phyloP scores from a whole-genome alignment of 352 stramenopile genomes.

The Phytopythium aichiense region DNA sequence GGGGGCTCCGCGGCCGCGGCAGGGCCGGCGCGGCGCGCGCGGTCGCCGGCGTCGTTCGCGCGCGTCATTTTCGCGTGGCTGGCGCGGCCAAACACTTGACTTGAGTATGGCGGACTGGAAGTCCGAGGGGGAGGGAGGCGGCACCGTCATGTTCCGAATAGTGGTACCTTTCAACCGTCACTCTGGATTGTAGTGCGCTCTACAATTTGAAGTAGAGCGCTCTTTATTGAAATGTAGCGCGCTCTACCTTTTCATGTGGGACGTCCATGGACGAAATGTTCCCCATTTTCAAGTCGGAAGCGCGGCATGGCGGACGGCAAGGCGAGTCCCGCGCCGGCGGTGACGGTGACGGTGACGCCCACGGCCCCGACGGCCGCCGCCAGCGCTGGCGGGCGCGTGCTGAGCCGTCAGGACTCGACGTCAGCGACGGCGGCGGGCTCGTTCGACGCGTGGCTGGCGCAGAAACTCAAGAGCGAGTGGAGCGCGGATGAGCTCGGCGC shows the following conservation, averaged over 20 bases:
- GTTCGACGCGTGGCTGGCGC: slow-evolving; percentile 66
- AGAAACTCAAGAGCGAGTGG: slow-evolving; percentile 76
- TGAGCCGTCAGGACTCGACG: slow-evolving; percentile 11
- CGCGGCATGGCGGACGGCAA: not conserved
- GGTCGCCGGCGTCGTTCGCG: slow-evolving; percentile 1
- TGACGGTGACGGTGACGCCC: slow-evolving; percentile 1
- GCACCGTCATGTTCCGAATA: too few species aligned
- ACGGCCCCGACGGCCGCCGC: not conserved
- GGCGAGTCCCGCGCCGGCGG: not conserved
- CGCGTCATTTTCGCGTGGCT: slow-evolving; percentile 5
- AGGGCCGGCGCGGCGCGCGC: not conserved
- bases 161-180: too few species aligned
- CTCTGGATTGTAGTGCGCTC: too few species aligned
- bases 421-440: slow-evolving; percentile 11
- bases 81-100: not conserved
- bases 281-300: too few species aligned
- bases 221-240: too few species aligned
- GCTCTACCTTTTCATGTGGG: too few species aligned
- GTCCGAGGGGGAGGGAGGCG: too few species aligned
- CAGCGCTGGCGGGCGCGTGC: not conserved
- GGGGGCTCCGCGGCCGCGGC: not conserved
- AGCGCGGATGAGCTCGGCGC: slow-evolving; percentile 63
- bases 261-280: too few species aligned
- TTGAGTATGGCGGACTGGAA: not conserved
- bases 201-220: too few species aligned